These are phyloP conservation scores for Metschnikowia chrysomelidarum DNA, from an alignment of 805 yeast genomes.

Conservation along the genomic window DNA sequence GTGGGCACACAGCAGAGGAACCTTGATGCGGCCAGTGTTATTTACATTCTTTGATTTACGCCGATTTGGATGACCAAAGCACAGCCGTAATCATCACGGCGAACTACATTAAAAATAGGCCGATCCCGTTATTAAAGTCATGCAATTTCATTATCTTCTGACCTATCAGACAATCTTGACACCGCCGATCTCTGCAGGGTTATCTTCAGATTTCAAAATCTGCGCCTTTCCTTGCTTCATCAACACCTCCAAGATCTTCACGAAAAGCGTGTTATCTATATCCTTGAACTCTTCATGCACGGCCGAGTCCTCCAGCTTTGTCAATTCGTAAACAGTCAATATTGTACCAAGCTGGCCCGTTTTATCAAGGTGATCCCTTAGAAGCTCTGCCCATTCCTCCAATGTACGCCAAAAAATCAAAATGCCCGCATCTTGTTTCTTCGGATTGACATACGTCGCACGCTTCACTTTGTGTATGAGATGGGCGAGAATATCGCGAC, in stretches of 20 bases:
- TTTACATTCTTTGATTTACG: slow-evolving; percentile 5
- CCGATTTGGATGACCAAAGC: slow-evolving; percentile 10
- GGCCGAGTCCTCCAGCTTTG: slow-evolving; percentile 53
- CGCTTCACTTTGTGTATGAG: slow-evolving; percentile 52
- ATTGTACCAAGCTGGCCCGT: slow-evolving; percentile 79
- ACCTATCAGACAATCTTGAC: slow-evolving; percentile 66
- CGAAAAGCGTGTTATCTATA: slow-evolving; percentile 56
- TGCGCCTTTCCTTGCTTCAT: slow-evolving; percentile 72
- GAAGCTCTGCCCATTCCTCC: slow-evolving; percentile 36
- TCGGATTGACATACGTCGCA: slow-evolving; percentile 54
- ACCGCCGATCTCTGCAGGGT: slow-evolving; percentile 59
- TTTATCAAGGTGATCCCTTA: slow-evolving; percentile 45
- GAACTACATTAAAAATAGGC: slow-evolving; percentile 4
- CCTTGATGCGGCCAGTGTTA: slow-evolving; percentile 7
- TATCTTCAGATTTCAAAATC: slow-evolving; percentile 63
- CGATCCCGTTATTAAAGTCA: too few species aligned
- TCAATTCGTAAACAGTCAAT: slow-evolving; percentile 77
- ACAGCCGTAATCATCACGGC: slow-evolving; percentile 10
- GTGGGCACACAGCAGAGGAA: slow-evolving; percentile 2
- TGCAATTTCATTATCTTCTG: too few species aligned
- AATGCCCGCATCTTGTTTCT: slow-evolving; percentile 64
- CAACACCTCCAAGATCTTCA: slow-evolving; percentile 53
- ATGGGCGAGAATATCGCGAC: slow-evolving; percentile 51
- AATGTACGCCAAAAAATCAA: slow-evolving; percentile 60
- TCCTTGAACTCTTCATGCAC: slow-evolving; percentile 57